Evolutionary conservation across 164 flowering plant genomes (phyloP), one percentile per base, ranked within the genome.

Genomic region (Cinnamomum chago): DNA sequence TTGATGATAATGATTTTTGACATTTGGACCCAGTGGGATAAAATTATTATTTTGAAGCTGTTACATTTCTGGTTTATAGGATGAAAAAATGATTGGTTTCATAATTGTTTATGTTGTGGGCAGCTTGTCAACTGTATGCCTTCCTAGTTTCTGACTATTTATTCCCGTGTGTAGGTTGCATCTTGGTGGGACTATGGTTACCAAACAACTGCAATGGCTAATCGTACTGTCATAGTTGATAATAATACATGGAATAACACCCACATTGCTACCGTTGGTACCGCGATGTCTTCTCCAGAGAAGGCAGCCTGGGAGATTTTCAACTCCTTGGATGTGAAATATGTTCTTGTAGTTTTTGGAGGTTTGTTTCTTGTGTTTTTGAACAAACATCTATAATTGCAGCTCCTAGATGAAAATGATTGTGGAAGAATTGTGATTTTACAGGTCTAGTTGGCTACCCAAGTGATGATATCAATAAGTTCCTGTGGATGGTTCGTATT

Each of bases 131-230:
- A 40, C 47, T 40, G 47, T 40, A 9, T 40, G 22, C 62, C 62
- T 17, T 17, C 18, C 62, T 58, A n/a, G 62, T 58, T 17, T 58
- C 11, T 27, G 15, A 58, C 6, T 13, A 13, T 12, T 23, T 23
- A 33, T n/a, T n/a, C 10, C 24, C 72, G 62, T 40, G 78, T 86
- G 78, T 85, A 96, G 99, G 98, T 96, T 86, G 98, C 98, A 69
- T 94, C 98, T 62, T 94, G 99, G 99, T 96, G 99, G 99, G 99
- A 94, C 74, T 94, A 96, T 79, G 99, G 99, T 68, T 96, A 96
- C 78, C 99, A 96, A 84, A 96, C 97, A 71, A 94, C 99, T 71
- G 99, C 99, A 12, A 96, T 96, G 98, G 99, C 98, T 35, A 96
- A 96, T 78, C 92, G 99, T 22, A 94, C 98, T 58, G 99, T 94